Evolutionary conservation across 371 early-diverging fungal species (phyloP), one percentile per base, ranked within the genome.

Genomic region (Smittium culicis): DNA sequence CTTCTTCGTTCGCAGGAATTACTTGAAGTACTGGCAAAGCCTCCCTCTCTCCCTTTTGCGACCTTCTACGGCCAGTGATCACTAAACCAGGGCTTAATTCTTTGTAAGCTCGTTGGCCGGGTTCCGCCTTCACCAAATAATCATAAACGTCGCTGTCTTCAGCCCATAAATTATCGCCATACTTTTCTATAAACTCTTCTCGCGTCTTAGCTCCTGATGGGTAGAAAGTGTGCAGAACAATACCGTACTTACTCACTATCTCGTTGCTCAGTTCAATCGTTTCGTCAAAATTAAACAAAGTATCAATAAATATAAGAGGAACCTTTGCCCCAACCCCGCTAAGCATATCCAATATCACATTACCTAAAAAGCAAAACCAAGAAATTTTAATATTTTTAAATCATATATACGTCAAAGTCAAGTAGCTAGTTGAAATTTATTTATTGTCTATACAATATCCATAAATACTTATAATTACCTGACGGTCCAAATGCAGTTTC

Each of bases 81-180:
- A 90, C 83, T 2, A 87, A 89, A 54, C 80, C 79, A 29, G 87
- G 92, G 8, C 81, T 67, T 25, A 89, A 80, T 65, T 85, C 83
- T 56, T 82, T 80, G 78, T 92, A 92, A 30, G 95, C 89, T 27
- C 95, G 86, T 30, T 88, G 88, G 24, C 88, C 91, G 0, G 94
- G 94, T 71, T 95, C 95, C 28, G 91, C 94, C 72, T 95, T 95
- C 72, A 92, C 89, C 34, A 91, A 77, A 71, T 86, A 95, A 78
- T 93, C 90, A 75, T 93, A 94, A 20, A 82, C 80, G 67, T 86
- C 84, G 59, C 90, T 86, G 69, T 93, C 87, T 14, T 75, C 78
- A 66, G 86, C 85, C 93, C 93, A 95, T 63, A 95, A 81, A 28
- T 78, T 78, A 66, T 85, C 75, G 35, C 95, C 95, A 73, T 92